A percentile compares a stretch with the other conserved stretches of the same genome.
phyloP scores from a whole-genome alignment of 805 yeast species.

The Lipomyces chichibuensis region DNA sequence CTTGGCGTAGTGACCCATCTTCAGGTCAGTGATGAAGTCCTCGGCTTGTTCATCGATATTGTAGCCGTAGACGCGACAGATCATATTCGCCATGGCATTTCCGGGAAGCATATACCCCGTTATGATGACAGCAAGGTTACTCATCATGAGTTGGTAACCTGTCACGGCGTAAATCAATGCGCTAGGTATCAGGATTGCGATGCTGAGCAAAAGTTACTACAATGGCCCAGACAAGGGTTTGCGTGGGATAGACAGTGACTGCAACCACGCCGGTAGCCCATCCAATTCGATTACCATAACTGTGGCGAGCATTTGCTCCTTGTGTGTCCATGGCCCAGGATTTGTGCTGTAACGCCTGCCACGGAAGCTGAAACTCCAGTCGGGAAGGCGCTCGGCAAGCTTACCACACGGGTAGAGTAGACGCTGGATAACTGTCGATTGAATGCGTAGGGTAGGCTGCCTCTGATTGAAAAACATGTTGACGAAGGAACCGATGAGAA shows the following conservation, averaged over 20 bases:
- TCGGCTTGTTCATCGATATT: too few species aligned
- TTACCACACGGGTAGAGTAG: conserved; percentile 63
- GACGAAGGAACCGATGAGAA: conserved; percentile 59
- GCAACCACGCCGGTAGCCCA: conserved; percentile 49
- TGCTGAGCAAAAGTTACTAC: conserved; percentile 49
- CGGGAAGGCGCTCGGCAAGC: conserved; percentile 33
- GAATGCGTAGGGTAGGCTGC: conserved; percentile 58
- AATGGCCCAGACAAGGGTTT: conserved; percentile 54
- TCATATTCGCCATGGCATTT: conserved; percentile 41
- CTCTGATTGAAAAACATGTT: conserved; percentile 64
- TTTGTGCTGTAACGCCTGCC: conserved; percentile 52
- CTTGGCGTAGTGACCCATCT: too few species aligned
- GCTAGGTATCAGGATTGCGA: conserved; percentile 50
- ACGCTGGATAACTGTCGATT: conserved; percentile 67
- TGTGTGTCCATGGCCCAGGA: conserved; percentile 62
- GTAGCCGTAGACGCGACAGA: too few species aligned
- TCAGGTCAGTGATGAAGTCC: too few species aligned
- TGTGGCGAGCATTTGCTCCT: conserved; percentile 66
- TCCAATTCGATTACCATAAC: conserved; percentile 38
- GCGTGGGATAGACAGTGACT: conserved; percentile 45
- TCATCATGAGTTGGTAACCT: conserved; percentile 47
- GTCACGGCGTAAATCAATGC: conserved; percentile 57
- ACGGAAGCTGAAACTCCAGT: conserved; percentile 32
- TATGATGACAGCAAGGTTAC: conserved; percentile 35
- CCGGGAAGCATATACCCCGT: conserved; percentile 47